Conservation (phyloP, 1,139 yeast species). For the Debaryomycetaceae sp. region DNA sequence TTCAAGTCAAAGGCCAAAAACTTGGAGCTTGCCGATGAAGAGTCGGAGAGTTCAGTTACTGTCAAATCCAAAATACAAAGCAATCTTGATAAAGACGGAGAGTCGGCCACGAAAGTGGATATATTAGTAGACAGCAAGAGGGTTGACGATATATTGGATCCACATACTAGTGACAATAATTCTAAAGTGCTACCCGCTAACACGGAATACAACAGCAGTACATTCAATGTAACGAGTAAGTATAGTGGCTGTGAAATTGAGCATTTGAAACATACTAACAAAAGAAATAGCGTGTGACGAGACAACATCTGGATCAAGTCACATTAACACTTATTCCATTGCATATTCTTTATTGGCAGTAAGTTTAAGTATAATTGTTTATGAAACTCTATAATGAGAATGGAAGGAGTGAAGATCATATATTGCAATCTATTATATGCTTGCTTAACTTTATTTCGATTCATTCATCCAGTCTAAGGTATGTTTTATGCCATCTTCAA, state of each 20-base stretch:
- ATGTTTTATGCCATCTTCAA: slow-evolving; percentile 77
- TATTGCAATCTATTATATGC: neutral
- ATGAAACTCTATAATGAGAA: neutral
- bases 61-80: slow-evolving; percentile 6
- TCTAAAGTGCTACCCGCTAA: neutral
- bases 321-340: neutral
- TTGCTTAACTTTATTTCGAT: slow-evolving; percentile 16
- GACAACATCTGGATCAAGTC: slow-evolving; percentile 1
- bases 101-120: neutral
- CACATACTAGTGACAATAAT: neutral
- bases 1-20: slow-evolving; percentile 2
- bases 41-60: slow-evolving; percentile 2
- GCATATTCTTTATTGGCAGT: neutral
- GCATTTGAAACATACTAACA: neutral
- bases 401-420: neutral
- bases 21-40: neutral
- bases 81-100: slow-evolving; percentile 1
- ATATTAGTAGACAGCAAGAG: neutral
- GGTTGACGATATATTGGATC: neutral
- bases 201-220: neutral
- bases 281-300: neutral
- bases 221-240: neutral
- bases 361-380: neutral
- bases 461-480: slow-evolving; percentile 92
- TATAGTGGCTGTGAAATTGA: neutral